Conservation (phyloP, 2,329 filamentous ascomycete genomes). For the Fusarium haematococcum region DNA sequence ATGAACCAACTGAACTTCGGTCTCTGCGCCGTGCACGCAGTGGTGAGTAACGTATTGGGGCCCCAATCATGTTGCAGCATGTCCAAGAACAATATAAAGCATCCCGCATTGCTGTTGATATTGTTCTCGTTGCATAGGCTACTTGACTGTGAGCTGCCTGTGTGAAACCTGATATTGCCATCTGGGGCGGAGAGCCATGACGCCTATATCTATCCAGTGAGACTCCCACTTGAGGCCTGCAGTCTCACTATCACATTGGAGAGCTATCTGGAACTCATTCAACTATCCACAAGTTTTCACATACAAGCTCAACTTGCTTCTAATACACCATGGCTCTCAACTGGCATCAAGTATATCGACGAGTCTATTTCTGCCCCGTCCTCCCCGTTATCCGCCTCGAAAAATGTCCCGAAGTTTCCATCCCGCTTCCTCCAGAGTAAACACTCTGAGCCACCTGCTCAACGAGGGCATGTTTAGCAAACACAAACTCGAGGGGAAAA, state of each 20-base stretch:
- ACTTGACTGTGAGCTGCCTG: neutral
- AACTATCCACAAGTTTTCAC: neutral
- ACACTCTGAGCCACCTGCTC: neutral
- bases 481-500: neutral
- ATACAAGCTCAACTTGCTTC: neutral
- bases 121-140: neutral
- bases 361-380: neutral
- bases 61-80: neutral
- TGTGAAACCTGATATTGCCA: neutral
- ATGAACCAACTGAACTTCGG: neutral
- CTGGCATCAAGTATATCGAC: neutral
- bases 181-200: neutral
- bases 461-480: neutral
- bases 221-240: neutral
- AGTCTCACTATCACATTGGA: neutral
- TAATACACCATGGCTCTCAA: neutral
- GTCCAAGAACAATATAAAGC: neutral
- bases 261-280: neutral
- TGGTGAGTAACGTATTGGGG: neutral
- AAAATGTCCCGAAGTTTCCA: constrained; percentile 1
- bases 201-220: neutral
- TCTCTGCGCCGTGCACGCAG: neutral
- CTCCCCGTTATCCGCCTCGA: neutral
- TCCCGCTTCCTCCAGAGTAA: constrained; percentile 2
- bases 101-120: neutral